Evolutionary conservation across 1,284 basidiomycete genomes (phyloP), one percentile per base, ranked within the genome.

Genomic region (Cystobasidium pallidum): DNA sequence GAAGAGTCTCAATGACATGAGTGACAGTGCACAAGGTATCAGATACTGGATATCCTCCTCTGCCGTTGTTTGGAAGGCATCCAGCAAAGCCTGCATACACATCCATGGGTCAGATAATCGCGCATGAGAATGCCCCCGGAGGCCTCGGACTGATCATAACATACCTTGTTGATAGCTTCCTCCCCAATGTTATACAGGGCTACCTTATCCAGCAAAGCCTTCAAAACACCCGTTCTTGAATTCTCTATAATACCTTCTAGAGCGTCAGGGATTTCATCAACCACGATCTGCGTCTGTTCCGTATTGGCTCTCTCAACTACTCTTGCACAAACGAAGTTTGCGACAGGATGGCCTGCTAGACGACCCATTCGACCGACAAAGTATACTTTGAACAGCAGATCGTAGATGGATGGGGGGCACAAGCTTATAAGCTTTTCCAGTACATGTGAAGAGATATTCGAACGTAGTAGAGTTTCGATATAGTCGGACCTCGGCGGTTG

Each of bases 291-390:
- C n/a, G 95, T 79, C 73, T 89, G 86, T 4, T 82, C 81, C 7
- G 80, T 81, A 34, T 85, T 83, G 21, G 88, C 80, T 47, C 90
- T 84, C 62, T 86, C 85, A 17, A 94, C 75, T 0, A 88, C 90
- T 78, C 88, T 89, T 0, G 92, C 89, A 6, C 93, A 84, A 19
- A 95, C 92, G 78, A 92, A 97, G 79, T 96, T 96, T 26, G 91
- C 91, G 2, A 93, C 90, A 1, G 93, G 92, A 81, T 97, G 94
- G 26, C 75, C 75, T 3, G 89, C 87, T 30, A 95, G 83, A 74
- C 88, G 87, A 6, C 85, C 81, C 49, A 94, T 82, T 76, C 89
- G 91, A 26, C 87, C 81, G 26, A 82, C 80, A 78, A 97, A 89
- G 81, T 95, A 94, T 0, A 85, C 85, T 3, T 81, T 78, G 92